Conservation (phyloP, 495 filamentous ascomycete genomes). For the Penicillium crystallinum region DNA sequence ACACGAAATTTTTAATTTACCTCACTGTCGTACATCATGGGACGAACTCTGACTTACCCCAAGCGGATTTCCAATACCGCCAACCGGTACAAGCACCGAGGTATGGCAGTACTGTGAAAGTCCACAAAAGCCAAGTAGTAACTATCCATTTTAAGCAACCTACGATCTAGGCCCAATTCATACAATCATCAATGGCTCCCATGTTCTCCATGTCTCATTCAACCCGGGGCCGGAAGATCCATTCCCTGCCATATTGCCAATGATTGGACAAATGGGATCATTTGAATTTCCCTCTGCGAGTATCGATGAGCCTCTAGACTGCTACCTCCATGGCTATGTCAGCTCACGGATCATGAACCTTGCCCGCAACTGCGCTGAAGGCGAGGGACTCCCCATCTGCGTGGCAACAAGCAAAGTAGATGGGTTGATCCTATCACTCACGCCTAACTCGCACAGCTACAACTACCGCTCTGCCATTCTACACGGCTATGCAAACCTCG, state of each 20-base stretch:
- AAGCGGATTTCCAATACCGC: slow-evolving; percentile 63
- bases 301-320: slow-evolving; percentile 62
- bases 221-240: slow-evolving; percentile 53
- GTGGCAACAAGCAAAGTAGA: slow-evolving; percentile 66
- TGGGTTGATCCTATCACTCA: slow-evolving; percentile 70
- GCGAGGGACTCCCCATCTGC: slow-evolving; percentile 55
- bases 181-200: slow-evolving; percentile 67
- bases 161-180: slow-evolving; percentile 79
- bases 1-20: background rate
- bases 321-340: slow-evolving; percentile 87
- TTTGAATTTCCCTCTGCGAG: slow-evolving; percentile 58
- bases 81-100: slow-evolving; percentile 63
- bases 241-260: slow-evolving; percentile 75
- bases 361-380: slow-evolving; percentile 42
- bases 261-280: slow-evolving; percentile 81
- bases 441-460: slow-evolving; percentile 75
- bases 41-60: slow-evolving; percentile 59
- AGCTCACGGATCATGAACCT: slow-evolving; percentile 73
- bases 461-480: slow-evolving; percentile 84
- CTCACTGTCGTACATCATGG: slow-evolving; percentile 27
- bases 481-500: slow-evolving; percentile 67
- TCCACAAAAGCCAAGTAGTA: slow-evolving; percentile 2
- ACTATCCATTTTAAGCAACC: slow-evolving; percentile 45
- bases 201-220: slow-evolving; percentile 84
- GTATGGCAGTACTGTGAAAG: slow-evolving; percentile 32